Evolutionary conservation across 768 basidiomycete genomes (phyloP), one percentile per base, ranked within the genome.

Genomic region (Tulasnella sp.): DNA sequence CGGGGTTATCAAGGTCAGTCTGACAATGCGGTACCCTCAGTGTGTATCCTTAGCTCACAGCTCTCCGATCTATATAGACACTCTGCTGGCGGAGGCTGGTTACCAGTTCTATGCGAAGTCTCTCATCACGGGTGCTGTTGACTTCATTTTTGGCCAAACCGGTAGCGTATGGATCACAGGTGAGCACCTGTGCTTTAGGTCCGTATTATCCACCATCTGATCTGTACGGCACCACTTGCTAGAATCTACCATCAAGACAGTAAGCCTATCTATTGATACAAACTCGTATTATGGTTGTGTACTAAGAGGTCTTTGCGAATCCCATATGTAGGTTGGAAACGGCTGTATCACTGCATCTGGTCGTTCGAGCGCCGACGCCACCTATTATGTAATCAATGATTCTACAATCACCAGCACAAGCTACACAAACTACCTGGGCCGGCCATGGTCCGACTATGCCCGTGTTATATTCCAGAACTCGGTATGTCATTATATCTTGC

Each of bases 391-490:
- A 24, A 45, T 52, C 34, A 34, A 54, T 27, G 23, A 55, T 13
- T 30, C 43, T 32, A n/a, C 58, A 7, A 19, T 45, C 23, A 23
- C 48, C 30, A 27, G 34, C 15, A 23, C 29, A 10, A n/a, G 26
- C 2, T 21, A 41, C 1, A 26, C 19, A 3, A 23, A 29, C 29
- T 54, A 42, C 29, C 52, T 54, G n/a, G 52, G 52, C 17, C 17
- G 47, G 13, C 47, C 58, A 4, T 60, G 47, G 50, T 17, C 24
- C 15, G 23, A 50, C 27, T 51, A 49, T 38, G 58, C 50, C 30
- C 47, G 69, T 13, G 69, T 70, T 42, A 65, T 69, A 32, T 70
- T 70, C 63, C 68, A 70, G 59, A 67, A 66, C 15, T 55, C 62
- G 13, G 30, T 69, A 24, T 52, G 61, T 32, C 52, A 47, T 52